phyloP scores from a whole-genome alignment of 257 asterid genomes.

The Solanum piurae region DNA sequence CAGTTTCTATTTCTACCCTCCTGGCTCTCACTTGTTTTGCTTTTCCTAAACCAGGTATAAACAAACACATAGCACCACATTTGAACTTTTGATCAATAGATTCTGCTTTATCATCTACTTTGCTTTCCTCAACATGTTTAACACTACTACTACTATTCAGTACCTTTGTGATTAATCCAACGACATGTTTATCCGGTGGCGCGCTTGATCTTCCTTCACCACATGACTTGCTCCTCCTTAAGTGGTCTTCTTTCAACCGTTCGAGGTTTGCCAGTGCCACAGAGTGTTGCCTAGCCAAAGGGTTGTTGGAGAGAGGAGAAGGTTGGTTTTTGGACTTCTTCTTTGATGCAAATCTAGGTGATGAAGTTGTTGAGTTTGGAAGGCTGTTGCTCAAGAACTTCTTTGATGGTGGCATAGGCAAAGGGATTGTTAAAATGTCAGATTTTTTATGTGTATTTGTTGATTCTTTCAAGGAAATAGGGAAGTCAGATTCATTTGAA shows the following conservation, averaged over 20 bases:
- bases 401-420: conserved; percentile 14
- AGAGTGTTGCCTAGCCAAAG: conserved; percentile 45
- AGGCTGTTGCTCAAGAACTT: conserved; percentile 52
- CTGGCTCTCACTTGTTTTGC: conserved; percentile 35
- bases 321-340: conserved; percentile 8
- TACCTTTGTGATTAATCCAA: conserved; percentile 26
- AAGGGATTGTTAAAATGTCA: conserved; percentile 8
- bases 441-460: neutral
- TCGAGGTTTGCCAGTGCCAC: conserved; percentile 64
- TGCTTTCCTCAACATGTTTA: neutral
- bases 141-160: neutral
- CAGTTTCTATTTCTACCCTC: conserved; percentile 10
- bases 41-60: conserved; percentile 63
- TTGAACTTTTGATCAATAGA: conserved; percentile 35
- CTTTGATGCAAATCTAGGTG: conserved; percentile 30
- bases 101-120: conserved; percentile 3
- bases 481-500: neutral
- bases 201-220: conserved; percentile 47
- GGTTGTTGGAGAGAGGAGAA: conserved; percentile 8
- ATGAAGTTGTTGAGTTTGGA: conserved; percentile 41
- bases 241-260: conserved; percentile 40
- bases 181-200: conserved; percentile 46
- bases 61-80: conserved; percentile 66
- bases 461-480: neutral
- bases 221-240: conserved; percentile 68